Evolutionary conservation across 148 eudicot genomes (phyloP), one percentile per base, ranked within the genome.

Genomic region (Chenopodium formosanum): DNA sequence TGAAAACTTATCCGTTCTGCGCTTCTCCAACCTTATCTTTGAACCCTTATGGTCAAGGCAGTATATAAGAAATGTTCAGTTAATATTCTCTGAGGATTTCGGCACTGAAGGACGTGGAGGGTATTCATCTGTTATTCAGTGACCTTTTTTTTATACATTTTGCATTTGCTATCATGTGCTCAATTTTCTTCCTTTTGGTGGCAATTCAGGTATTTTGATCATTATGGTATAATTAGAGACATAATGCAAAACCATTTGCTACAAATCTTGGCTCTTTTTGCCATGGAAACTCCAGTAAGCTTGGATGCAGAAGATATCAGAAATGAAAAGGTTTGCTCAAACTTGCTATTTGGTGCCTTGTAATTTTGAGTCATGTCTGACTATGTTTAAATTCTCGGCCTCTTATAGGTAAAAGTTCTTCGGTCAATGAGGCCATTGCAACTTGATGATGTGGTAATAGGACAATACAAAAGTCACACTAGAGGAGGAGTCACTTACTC

Each of bases 101-200:
- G 99, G 99, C 75, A 96, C 99, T 25, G 98, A 96, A 92, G 99
- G 98, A 75, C 93, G 99, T 47, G 99, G 99, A 89, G 99, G 99
- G 99, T 96, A 96, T 73, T 9, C 72, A 52, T 79, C 75, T 74
- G 47, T 83, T 53, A 77, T 63, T 47, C 44, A 8, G 17, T 44
- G 23, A 31, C 40, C 62, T n/a, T 7, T 22, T 72, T 67, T 78
- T 67, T n/a, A 34, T 58, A n/a, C 31, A n/a, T 34, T 12, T 25
- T 34, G 32, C 64, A 12, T 79, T 66, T 81, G 47, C 53, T 10
- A 31, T 77, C 13, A 66, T 52, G 40, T 56, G 83, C 84, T 83
- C 46, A 78, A 71, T 66, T 73, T 80, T 78, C 46, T 53, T 79
- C 10, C 76, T 48, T 69, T 68, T 71, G 82, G 77, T 73, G 66